Evolutionary conservation across 2,329 filamentous ascomycete species (phyloP).

Genomic region (Phyllosticta citriasiana): DNA sequence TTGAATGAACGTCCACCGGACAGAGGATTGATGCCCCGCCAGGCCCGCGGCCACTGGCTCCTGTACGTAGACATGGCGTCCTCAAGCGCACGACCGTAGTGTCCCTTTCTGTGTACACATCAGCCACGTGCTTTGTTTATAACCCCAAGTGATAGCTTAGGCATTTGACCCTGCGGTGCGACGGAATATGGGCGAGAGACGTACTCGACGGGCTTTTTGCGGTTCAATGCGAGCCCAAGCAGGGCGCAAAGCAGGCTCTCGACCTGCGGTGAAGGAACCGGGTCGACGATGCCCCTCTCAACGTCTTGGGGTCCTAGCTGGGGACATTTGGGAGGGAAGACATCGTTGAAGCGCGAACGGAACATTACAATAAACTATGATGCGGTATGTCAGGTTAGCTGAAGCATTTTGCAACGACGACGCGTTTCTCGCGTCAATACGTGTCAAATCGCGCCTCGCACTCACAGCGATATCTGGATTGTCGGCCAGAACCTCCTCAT

Average conservation of each 20-base stretch:
- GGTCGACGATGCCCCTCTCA: conserved; percentile 72
- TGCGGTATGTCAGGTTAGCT: conserved; percentile 22
- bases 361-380: conserved; percentile 95
- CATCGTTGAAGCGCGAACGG: conserved; percentile 81
- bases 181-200: conserved; percentile 28
- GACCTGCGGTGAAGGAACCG: conserved; percentile 69
- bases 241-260: conserved; percentile 86
- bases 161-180: background rate
- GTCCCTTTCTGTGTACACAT: conserved; percentile 59
- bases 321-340: conserved; percentile 74
- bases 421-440: conserved; percentile 18
- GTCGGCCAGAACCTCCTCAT: conserved; percentile 82
- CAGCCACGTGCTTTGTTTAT: conserved; percentile 13
- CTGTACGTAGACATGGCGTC: conserved; percentile 81
- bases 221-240: conserved; percentile 78
- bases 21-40: conserved; percentile 76
- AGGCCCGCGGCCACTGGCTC: conserved; percentile 76
- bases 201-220: conserved; percentile 98
- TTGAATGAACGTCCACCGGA: conserved; percentile 72
- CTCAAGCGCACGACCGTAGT: conserved; percentile 87
- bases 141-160: background rate
- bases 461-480: conserved; percentile 87
- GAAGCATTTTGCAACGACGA: conserved; percentile 9
- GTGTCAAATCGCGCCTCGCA: conserved; percentile 33
- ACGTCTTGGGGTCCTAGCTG: conserved; percentile 94